Base-by-base conservation (phyloP, 1,284 basidiomycete genomes). In the Naganishia cerealis region DNA sequence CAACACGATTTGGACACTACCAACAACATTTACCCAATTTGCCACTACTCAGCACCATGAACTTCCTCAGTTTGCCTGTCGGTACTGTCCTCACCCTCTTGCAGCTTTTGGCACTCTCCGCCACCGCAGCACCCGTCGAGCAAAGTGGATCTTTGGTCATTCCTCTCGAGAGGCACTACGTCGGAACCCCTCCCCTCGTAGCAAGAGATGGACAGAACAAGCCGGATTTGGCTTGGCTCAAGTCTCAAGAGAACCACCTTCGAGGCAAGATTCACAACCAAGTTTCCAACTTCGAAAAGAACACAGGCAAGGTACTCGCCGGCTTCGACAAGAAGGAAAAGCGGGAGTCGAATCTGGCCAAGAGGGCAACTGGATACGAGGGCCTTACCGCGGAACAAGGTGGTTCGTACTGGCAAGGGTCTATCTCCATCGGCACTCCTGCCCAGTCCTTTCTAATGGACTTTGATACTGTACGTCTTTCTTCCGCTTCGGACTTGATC, bases 401-500 rank as follows among this genome's bases (percentile, higher is more conserved):
- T 16, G 66, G 61, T 21, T 53, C 53, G 7, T 63, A 67, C 29
- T 67, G 18, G 73, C 71, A 76, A 54, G 75, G 73, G 1, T 48
- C 67, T 12, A 68, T 78, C 29, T 68, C 68, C 16, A 75, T 78
- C 66, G 78, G 77, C 3, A 75, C 76, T 2, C 75, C 76, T 0
- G 68, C 72, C 2, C 75, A 77, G 65, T 71, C 69, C 3, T 67
- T 78, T 57, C 75, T 71, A 74, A 81, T 84, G 68, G 80, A 82
- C 67, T 82, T 84, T 63, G 83, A 85, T 70, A 84, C 84, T 7
- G 77, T 76, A 54, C 72, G 76, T 74, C 33, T 21, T 39, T 24
- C 38, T 57, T 24, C 36, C 7, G 24, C 21, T 65, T 46, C 10
- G 18, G 7, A 50, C 48, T 26, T 1, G 10, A 29, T 36, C 10